Evolutionary conservation across 140 eudicot genomes (phyloP).

Genomic region (Anethum foeniculum): DNA sequence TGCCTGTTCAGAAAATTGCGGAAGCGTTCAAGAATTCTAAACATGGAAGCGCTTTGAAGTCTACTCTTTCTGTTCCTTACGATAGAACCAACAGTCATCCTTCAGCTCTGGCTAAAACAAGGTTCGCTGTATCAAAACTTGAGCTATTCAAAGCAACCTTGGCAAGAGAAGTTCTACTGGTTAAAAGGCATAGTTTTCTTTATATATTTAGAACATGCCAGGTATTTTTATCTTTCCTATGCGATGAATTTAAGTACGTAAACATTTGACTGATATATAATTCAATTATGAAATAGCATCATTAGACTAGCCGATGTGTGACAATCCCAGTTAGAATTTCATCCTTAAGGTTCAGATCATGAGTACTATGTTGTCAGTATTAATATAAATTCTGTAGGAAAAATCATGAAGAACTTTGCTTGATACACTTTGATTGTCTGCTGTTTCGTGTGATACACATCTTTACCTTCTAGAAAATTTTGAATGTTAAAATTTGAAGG

Average conservation of each 20-base stretch:
- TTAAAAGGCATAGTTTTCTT: slow-evolving; percentile 58
- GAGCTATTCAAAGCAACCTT: slow-evolving; percentile 69
- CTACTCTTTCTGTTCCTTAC: slow-evolving; percentile 43
- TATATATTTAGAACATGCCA: slow-evolving; percentile 67
- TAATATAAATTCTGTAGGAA: not conserved
- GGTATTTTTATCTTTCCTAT: slow-evolving; percentile 22
- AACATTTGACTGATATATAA: not conserved
- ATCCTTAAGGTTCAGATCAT: not conserved
- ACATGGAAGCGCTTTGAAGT: slow-evolving; percentile 40
- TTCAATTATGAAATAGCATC: not conserved
- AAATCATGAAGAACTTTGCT: not conserved
- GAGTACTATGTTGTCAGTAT: not conserved
- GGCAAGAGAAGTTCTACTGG: slow-evolving; percentile 53
- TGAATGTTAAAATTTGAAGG: not conserved
- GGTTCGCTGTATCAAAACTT: slow-evolving; percentile 48
- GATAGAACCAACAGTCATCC: slow-evolving; percentile 55
- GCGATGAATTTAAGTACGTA: not conserved
- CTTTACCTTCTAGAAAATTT: not conserved
- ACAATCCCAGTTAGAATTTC: not conserved
- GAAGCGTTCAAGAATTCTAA: slow-evolving; percentile 52
- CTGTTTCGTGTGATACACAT: not conserved
- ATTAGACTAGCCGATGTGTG: not conserved
- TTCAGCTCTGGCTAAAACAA: slow-evolving; percentile 45
- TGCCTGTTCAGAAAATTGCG: slow-evolving; percentile 60
- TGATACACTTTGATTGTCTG: not conserved